Conservation (phyloP, 2,329 filamentous ascomycete species). For the Lachnellula arida region DNA sequence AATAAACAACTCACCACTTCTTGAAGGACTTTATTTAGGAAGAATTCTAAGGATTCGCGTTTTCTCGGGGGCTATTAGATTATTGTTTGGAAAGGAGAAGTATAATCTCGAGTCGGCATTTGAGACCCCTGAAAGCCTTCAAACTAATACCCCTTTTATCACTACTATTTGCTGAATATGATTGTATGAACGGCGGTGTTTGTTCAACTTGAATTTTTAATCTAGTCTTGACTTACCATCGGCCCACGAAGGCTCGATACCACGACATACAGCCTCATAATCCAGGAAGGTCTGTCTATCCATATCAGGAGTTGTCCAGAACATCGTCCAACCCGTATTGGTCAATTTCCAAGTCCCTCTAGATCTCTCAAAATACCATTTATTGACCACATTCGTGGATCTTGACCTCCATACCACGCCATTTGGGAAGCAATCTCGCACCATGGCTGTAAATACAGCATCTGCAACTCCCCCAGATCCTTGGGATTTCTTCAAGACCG, state of each 20-base stretch:
- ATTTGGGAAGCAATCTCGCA: conserved; percentile 77
- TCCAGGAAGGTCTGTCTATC: conserved; percentile 54
- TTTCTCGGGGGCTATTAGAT: too few relatives aligned
- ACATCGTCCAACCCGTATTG: conserved; percentile 93
- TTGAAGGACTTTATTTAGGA: too few relatives aligned
- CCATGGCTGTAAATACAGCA: conserved; percentile 94
- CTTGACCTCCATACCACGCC: conserved; percentile 75
- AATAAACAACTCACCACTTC: too few relatives aligned
- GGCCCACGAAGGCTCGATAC: conserved; percentile 59
- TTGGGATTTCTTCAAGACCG: conserved; percentile 82
- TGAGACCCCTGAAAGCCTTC: too few relatives aligned
- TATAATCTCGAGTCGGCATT: too few relatives aligned
- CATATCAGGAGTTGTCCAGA: conserved; percentile 79
- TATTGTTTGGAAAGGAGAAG: too few relatives aligned
- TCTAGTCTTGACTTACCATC: conserved; percentile 56
- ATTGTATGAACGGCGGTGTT: background rate
- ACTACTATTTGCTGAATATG: too few relatives aligned
- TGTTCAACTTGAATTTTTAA: conserved; percentile 30
- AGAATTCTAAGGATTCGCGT: too few relatives aligned
- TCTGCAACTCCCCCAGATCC: conserved; percentile 91
- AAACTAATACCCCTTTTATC: too few relatives aligned
- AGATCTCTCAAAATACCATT: conserved; percentile 97
- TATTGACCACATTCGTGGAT: conserved; percentile 73
- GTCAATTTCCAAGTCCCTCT: conserved; percentile 76
- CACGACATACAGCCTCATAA: conserved; percentile 71